Evolutionary conservation across 2,329 filamentous ascomycete species (phyloP).

Genomic region (Aspergillus quadrilineatus): DNA sequence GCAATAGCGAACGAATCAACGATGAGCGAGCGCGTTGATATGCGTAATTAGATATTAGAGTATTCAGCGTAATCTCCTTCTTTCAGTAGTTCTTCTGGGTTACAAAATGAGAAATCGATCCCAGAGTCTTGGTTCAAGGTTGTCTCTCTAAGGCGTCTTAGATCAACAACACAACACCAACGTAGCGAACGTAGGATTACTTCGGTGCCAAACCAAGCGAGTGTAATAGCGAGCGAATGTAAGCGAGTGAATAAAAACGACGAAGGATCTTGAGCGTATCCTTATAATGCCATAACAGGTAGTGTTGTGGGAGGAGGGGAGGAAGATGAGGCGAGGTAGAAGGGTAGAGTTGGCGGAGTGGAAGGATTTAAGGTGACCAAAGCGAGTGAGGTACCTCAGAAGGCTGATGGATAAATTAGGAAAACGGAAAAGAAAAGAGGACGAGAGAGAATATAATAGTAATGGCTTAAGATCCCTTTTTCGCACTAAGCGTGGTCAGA

Average conservation of each 20-base stretch:
- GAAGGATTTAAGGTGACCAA: slow-evolving; percentile 24
- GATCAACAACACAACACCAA: slow-evolving; percentile 22
- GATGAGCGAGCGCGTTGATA: slow-evolving; percentile 21
- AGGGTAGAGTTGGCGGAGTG: slow-evolving; percentile 22
- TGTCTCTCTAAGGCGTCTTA: slow-evolving; percentile 12
- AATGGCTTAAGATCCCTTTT: slow-evolving; percentile 11
- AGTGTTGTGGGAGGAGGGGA: slow-evolving; percentile 19
- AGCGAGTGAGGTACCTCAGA: slow-evolving; percentile 9
- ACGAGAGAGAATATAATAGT: slow-evolving; percentile 20
- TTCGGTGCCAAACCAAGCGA: slow-evolving; percentile 39
- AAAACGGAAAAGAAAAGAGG: slow-evolving; percentile 15
- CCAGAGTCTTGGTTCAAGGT: neutral
- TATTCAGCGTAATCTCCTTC: slow-evolving; percentile 14
- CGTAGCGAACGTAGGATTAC: slow-evolving; percentile 41
- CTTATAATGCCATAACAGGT: slow-evolving; percentile 34
- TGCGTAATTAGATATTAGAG: slow-evolving; percentile 22
- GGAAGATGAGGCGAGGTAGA: slow-evolving; percentile 22
- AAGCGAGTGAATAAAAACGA: slow-evolving; percentile 33
- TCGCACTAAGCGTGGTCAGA: slow-evolving; percentile 19
- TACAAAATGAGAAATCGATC: slow-evolving; percentile 8
- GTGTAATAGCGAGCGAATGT: slow-evolving; percentile 39
- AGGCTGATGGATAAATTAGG: slow-evolving; percentile 13
- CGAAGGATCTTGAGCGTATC: slow-evolving; percentile 16
- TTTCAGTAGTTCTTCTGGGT: slow-evolving; percentile 10
- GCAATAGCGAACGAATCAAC: slow-evolving; percentile 22